Conservation (phyloP, 2,329 filamentous ascomycete genomes). For the Diaporthe nobilis region DNA sequence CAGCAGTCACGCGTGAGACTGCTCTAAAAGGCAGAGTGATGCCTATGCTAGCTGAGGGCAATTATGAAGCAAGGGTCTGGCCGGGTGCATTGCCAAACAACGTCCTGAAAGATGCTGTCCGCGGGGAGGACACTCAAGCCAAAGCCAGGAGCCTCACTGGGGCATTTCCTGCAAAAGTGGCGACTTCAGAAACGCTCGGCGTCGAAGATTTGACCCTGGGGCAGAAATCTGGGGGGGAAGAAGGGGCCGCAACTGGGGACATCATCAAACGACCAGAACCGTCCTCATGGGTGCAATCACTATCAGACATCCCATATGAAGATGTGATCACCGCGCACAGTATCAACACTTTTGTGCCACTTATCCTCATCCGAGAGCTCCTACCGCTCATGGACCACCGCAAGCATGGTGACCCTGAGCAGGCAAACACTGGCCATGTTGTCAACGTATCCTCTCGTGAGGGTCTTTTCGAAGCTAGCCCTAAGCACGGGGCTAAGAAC, state of each 20-base stretch:
- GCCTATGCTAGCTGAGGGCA: constrained; percentile 1
- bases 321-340: constrained; percentile 55
- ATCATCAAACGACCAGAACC: constrained; percentile 37
- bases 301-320: constrained; percentile 55
- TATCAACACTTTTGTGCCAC: constrained; percentile 55
- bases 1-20: constrained; percentile 47
- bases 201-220: neutral
- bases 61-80: constrained; percentile 13
- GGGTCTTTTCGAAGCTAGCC: constrained; percentile 50
- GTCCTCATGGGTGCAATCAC: constrained; percentile 53
- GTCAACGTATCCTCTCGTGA: constrained; percentile 52
- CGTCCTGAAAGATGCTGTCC: neutral
- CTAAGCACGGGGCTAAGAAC: constrained; percentile 45
- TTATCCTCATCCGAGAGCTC: constrained; percentile 55
- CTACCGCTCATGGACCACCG: constrained; percentile 48
- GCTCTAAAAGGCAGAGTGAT: neutral
- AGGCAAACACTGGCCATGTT: neutral
- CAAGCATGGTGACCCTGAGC: neutral
- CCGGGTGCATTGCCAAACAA: neutral
- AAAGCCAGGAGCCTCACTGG: neutral
- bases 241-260: neutral
- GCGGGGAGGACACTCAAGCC: neutral
- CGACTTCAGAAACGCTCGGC: neutral
- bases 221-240: neutral
- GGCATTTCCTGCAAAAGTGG: neutral